Conservation (phyloP, 108 stramenopile genomes). For the Discostella pseudostelligera region DNA sequence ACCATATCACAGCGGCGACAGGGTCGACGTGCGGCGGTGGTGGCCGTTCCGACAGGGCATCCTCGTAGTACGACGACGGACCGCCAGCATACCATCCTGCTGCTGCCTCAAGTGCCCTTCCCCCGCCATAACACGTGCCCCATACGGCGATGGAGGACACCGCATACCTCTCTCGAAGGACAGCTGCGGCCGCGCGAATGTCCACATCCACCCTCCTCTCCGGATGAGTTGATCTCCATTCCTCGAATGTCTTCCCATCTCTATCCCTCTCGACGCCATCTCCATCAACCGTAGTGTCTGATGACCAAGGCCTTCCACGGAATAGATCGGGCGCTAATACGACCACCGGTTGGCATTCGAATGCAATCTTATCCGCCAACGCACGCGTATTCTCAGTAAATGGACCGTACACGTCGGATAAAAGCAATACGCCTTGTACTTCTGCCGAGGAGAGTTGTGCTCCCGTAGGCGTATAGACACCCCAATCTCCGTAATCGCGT, state of each 20-base stretch:
- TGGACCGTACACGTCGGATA: constrained; percentile 80
- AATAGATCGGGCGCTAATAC: constrained; percentile 86
- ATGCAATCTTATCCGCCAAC: constrained; percentile 88
- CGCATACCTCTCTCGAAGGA: constrained; percentile 71
- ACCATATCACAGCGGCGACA: constrained; percentile 78
- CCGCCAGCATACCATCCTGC: constrained; percentile 64
- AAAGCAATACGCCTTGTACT: constrained; percentile 77
- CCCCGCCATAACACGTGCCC: constrained; percentile 86
- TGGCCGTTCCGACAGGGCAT: constrained; percentile 62
- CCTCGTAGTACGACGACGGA: constrained; percentile 36
- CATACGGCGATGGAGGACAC: constrained; percentile 76
- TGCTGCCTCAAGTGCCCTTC: constrained; percentile 79
- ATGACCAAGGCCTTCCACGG: constrained; percentile 71
- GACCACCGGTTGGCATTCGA: constrained; percentile 88
- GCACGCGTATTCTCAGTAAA: constrained; percentile 69
- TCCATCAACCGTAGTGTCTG: constrained; percentile 25
- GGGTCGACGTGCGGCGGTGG: constrained; percentile 69
- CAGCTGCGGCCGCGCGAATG: constrained; percentile 80
- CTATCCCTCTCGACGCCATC: constrained; percentile 36
- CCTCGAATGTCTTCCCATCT: constrained; percentile 66
- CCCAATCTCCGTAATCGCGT: constrained; percentile 84
- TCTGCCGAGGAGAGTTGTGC: constrained; percentile 77
- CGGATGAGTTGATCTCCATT: constrained; percentile 71
- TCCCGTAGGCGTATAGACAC: constrained; percentile 71
- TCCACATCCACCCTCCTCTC: constrained; percentile 78